These are phyloP conservation scores for Lachnellula occidentalis DNA, from an alignment of 2,329 filamentous ascomycete species.

Conservation along the genomic window DNA sequence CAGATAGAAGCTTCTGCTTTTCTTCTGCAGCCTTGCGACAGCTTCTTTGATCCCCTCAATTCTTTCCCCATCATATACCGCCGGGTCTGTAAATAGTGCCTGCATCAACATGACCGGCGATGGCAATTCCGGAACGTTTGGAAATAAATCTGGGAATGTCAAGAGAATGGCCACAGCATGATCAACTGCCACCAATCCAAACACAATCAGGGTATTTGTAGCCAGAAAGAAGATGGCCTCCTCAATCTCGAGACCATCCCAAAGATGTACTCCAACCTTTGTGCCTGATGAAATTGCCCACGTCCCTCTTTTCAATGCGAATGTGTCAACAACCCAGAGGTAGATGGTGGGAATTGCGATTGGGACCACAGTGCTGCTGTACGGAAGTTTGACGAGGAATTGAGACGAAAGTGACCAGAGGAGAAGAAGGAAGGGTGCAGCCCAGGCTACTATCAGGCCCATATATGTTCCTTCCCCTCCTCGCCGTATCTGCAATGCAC, in stretches of 20 bases:
- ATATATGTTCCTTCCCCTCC: slow-evolving; percentile 56
- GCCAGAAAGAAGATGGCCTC: slow-evolving; percentile 69
- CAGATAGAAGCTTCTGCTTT: slow-evolving; percentile 70
- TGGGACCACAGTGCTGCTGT: slow-evolving; percentile 51
- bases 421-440: slow-evolving; percentile 58
- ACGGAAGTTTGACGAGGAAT: slow-evolving; percentile 56
- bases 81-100: slow-evolving; percentile 42
- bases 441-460: slow-evolving; percentile 66
- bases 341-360: slow-evolving; percentile 62
- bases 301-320: slow-evolving; percentile 61
- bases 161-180: slow-evolving; percentile 61
- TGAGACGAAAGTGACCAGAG: slow-evolving; percentile 60
- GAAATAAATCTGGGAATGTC: slow-evolving; percentile 55
- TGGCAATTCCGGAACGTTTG: slow-evolving; percentile 42
- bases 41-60: slow-evolving; percentile 55
- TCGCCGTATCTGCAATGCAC: slow-evolving; percentile 40
- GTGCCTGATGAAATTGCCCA: slow-evolving; percentile 67
- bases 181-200: slow-evolving; percentile 64
- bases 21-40: slow-evolving; percentile 50
- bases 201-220: slow-evolving; percentile 65
- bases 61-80: slow-evolving; percentile 51
- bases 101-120: slow-evolving; percentile 45
- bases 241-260: slow-evolving; percentile 63
- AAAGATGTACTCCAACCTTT: slow-evolving; percentile 58
- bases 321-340: slow-evolving; percentile 66